Evolutionary conservation across 2,329 filamentous ascomycete genomes (phyloP), one percentile per base, ranked within the genome.

Genomic region (Parastagonospora avenae): DNA sequence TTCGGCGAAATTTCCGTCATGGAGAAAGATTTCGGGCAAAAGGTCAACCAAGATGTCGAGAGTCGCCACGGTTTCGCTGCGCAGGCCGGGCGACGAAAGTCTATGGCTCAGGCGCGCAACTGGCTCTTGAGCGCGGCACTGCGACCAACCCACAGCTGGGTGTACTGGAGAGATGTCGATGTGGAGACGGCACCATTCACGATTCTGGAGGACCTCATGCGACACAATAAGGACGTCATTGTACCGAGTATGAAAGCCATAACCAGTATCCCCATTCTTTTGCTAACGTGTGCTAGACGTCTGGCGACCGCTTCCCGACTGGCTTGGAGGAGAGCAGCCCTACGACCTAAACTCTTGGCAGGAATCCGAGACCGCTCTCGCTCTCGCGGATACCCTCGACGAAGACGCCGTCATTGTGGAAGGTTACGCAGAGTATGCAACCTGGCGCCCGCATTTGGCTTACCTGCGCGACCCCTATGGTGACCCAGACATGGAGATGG

Each of bases 281-380:
- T 24, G 38, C 66, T 70, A 55, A 71, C 55, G 50, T 32, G 24
- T 12, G 29, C 45, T 55, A 72, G 68, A 99, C 78, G 94, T 99
- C 53, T 99, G 94, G 94, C 88, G 94, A 59, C 94, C 94, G n/a
- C 84, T 99, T 41, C 94, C 94, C 6, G 94, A 99, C 74, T 99
- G 94, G 94, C 89, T 99, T 19, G 94, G 94, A 39, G 95, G 94
- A 66, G 94, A 99, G 73, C 94, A 99, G 73, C 94, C 94, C 1
- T 99, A 99, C 73, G 94, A 99, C 76, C 76, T 99, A 64, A 99
- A 99, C 74, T 97, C 93, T 12, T 99, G 94, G 94, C 94, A 99
- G 75, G 94, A 99, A 75, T 99, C 94, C 0, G 95, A 99, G 70
- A 99, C 94, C 0, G 94, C 94, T 0, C 81, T 99, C 45, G 91